Evolutionary conservation across 306 rosid genomes (phyloP).

Genomic region (Dryas alaskensis): DNA sequence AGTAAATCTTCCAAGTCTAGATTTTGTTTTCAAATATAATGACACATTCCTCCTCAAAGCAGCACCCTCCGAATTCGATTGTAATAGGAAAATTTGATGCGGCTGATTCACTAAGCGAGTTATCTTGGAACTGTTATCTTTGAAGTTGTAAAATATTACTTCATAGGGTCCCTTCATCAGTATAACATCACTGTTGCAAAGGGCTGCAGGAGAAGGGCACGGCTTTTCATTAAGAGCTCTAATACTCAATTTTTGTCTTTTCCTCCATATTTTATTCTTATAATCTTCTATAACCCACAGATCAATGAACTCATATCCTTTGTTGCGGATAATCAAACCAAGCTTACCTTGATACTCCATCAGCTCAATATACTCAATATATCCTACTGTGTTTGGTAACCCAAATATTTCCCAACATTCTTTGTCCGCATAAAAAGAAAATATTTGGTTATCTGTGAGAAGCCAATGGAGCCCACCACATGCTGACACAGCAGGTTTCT

Average conservation of each 20-base stretch:
- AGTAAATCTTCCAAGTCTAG: too few species aligned
- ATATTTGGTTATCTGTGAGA: not conserved
- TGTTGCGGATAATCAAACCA: not conserved
- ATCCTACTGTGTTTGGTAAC: not conserved
- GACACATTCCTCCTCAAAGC: not conserved
- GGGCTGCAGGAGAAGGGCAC: not conserved
- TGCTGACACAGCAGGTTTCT: not conserved
- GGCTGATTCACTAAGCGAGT: not conserved
- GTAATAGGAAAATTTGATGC: not conserved
- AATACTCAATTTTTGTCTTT: not conserved
- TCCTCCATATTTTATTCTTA: not conserved
- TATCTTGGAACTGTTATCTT: not conserved
- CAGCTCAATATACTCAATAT: not conserved
- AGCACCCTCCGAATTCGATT: not conserved
- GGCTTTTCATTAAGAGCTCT: not conserved
- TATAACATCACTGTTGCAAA: constrained; percentile 3
- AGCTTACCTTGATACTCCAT: constrained; percentile 13
- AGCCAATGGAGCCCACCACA: not conserved
- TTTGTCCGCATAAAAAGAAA: not conserved
- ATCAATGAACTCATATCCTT: not conserved
- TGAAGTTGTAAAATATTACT: not conserved
- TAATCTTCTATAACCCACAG: not conserved
- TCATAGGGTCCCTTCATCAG: not conserved
- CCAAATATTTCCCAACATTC: constrained; percentile 5
- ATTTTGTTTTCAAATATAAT: too few species aligned